Evolutionary conservation across 257 asterid species (phyloP).

Genomic region (Nicotiana benthamiana): DNA sequence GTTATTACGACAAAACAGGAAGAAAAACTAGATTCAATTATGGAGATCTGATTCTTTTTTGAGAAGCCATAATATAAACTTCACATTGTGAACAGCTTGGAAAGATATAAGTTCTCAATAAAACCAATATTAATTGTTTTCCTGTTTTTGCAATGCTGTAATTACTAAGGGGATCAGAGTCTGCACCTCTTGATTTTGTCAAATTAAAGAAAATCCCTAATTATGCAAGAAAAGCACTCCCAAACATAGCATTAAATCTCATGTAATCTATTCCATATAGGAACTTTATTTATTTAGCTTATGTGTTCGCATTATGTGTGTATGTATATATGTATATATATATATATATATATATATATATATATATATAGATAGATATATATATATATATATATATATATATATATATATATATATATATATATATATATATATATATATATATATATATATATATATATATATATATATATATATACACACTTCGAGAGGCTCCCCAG

Average conservation of each 20-base stretch:
- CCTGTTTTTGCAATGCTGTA: not conserved
- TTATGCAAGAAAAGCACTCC: not conserved
- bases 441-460: too few relatives aligned
- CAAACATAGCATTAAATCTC: not conserved
- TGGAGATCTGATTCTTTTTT: not conserved
- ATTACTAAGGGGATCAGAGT: not conserved
- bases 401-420: too few relatives aligned
- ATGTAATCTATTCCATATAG: not conserved
- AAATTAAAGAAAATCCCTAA: not conserved
- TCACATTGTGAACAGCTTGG: too few relatives aligned
- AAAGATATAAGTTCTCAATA: too few relatives aligned
- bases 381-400: too few relatives aligned
- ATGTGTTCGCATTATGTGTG: not conserved
- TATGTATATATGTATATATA: too few relatives aligned
- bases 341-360: too few relatives aligned
- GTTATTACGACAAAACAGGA: not conserved
- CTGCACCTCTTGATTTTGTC: not conserved
- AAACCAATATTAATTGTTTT: not conserved
- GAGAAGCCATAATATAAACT: not conserved
- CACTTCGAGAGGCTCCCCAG: too few relatives aligned
- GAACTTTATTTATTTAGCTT: not conserved
- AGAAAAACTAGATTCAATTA: not conserved
- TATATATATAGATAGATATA: too few relatives aligned
- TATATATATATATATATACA: too few relatives aligned
- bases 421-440: too few relatives aligned